Base-by-base conservation (phyloP, 2,329 filamentous ascomycete species). In the Malbranchea zuffiana region DNA sequence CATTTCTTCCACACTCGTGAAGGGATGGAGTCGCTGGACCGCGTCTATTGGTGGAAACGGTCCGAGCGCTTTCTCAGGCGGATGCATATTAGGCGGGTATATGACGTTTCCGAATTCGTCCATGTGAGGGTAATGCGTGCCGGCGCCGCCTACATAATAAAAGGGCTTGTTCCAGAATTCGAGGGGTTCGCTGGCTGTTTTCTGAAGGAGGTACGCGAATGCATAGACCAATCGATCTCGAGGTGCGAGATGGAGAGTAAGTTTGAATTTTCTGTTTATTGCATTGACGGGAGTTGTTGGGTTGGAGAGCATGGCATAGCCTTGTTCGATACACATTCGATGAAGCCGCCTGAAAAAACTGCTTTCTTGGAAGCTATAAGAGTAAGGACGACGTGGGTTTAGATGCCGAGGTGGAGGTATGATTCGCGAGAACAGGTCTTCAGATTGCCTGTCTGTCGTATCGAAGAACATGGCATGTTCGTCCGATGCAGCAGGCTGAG, bases 281-380 rank as follows among this genome's bases (percentile, higher is more conserved):
- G 29, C 26, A 5, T 19, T 28, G 13, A 48, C 49, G 16, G 47
- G 39, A 7, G 44, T 42, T 11, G 25, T 34, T 11, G 50, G 35
- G 35, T 54, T 47, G 32, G 57, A 61, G 1, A 82, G 62, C 4
- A 86, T 61, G 4, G 65, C 59, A 40, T 78, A 72, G 1, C 69
- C 82, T 19, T 66, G 61, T 55, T 92, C 82, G 1, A 78, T 48
- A 3, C 75, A 69, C 38, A 68, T 67, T 26, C 83, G 74, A 33
- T 83, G 80, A 6, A 92, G 63, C 2, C 82, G 72, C 6, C 82
- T 73, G 8, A 77, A 77, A 49, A 93, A 86, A 1, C 71, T 78
- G 2, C 68, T 63, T 54, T 88, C 82, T 27, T 75, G 68, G 40
- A 73, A 69, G n/a, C 75, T 69, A 53, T 79, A 78, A 0, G 74